Conservation (phyloP, 495 filamentous ascomycete genomes). For the Neurospora pannonica region DNA sequence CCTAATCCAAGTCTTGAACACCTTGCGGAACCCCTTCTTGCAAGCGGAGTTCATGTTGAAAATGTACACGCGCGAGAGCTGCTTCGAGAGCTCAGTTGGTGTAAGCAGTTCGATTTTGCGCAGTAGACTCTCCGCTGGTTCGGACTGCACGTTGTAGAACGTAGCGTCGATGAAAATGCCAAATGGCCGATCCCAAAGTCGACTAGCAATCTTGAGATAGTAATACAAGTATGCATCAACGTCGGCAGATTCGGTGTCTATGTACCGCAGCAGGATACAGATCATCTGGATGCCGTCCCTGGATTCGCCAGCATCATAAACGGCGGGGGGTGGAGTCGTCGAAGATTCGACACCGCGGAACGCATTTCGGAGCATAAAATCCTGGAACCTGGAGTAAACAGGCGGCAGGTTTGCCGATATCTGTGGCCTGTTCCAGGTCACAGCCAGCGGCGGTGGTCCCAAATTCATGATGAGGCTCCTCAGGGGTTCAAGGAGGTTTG, state of each 20-base stretch:
- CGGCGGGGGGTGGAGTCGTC: slow-evolving; percentile 43
- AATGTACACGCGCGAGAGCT: slow-evolving; percentile 48
- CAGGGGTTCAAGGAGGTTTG: slow-evolving; percentile 42
- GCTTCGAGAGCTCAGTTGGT: slow-evolving; percentile 46
- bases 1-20: slow-evolving; percentile 45
- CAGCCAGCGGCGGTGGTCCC: slow-evolving; percentile 52
- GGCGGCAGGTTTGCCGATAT: slow-evolving; percentile 48
- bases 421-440: slow-evolving; percentile 53
- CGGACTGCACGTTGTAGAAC: slow-evolving; percentile 51
- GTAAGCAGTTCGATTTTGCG: slow-evolving; percentile 47
- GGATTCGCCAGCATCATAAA: slow-evolving; percentile 60
- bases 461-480: slow-evolving; percentile 51
- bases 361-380: slow-evolving; percentile 60
- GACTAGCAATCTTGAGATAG: slow-evolving; percentile 58
- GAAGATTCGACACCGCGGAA: slow-evolving; percentile 51
- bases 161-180: slow-evolving; percentile 57
- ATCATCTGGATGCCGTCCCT: slow-evolving; percentile 59
- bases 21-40: slow-evolving; percentile 51
- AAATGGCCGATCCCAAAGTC: slow-evolving; percentile 58
- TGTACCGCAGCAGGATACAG: slow-evolving; percentile 54
- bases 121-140: slow-evolving; percentile 50
- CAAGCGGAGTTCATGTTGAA: slow-evolving; percentile 63
- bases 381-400: slow-evolving; percentile 55
- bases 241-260: slow-evolving; percentile 50
- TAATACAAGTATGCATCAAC: slow-evolving; percentile 53